Evolutionary conservation across 2,329 filamentous ascomycete species (phyloP), one percentile per base, ranked within the genome.

Genomic region (Cadophora sp.): DNA sequence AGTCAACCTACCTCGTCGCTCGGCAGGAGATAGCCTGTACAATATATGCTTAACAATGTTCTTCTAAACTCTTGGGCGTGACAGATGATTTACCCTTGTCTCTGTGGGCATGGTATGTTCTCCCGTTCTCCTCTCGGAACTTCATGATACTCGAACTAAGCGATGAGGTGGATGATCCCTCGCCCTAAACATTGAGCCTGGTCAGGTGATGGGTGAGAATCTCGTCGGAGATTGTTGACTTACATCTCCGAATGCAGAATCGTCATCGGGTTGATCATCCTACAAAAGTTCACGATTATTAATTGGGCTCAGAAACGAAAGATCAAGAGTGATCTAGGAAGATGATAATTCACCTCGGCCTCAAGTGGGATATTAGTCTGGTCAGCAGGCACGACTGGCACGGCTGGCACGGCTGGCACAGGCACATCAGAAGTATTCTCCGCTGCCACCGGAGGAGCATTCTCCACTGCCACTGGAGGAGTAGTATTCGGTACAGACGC

Each of bases 101-200:
- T 13, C 24, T 33, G 18, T 58, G 58, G 2, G 51, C 36, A 48
- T 55, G 36, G 41, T 64, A 64, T n/a, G 62, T 64, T 30, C 62
- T 47, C 14, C 62, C 62, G 48, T 64, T 64, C 22, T 64, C 62
- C 4, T 20, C 27, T 47, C 51, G 27, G 8, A 18, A 30, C 53
- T 56, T 55, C 39, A 58, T 9, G 5, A 64, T 64, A 48, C 39
- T 48, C n/a, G 62, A 58, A 14, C 20, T n/a, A 27, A 60, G 27
- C 11, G 58, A 60, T 20, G 39, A 47, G 5, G 58, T 60, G 14
- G 58, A 60, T 14, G 47, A 48, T 24, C 18, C 20, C 20, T 20
- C 9, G 47, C 47, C 20, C 47, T 24, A 6, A 7, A 20, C 3
- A 45, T 43, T 43, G 39, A 43, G 13, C 11, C 13, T 43, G 39